A percentile compares a stretch with the other conserved stretches of the same genome.
phyloP scores from a whole-genome alignment of 140 eudicot genomes.

The Anethum foeniculum region DNA sequence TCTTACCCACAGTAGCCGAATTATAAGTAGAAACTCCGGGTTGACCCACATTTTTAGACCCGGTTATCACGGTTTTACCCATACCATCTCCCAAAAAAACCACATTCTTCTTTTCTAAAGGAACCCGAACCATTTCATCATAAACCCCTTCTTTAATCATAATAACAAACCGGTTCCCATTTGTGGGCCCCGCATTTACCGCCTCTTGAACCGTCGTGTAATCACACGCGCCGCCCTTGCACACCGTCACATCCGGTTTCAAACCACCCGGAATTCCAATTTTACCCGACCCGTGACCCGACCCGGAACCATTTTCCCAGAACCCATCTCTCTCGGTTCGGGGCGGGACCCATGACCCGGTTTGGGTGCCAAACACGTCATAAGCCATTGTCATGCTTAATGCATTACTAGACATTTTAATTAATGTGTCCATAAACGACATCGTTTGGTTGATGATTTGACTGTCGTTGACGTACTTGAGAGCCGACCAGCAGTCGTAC shows the following conservation, averaged over 20 bases:
- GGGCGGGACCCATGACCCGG: constrained; percentile 44
- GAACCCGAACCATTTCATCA: constrained; percentile 71
- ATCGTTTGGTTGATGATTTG: constrained; percentile 31
- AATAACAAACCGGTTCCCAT: constrained; percentile 47
- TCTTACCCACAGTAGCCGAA: constrained; percentile 72
- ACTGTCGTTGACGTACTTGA: constrained; percentile 40
- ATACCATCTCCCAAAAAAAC: constrained; percentile 77
- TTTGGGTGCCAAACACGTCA: constrained; percentile 35
- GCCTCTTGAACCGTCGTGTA: constrained; percentile 58
- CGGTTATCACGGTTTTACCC: constrained; percentile 85
- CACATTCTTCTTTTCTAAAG: constrained; percentile 55
- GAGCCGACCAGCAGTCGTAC: constrained; percentile 42
- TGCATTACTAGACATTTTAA: constrained; percentile 34
- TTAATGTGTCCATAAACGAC: constrained; percentile 40
- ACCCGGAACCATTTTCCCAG: constrained; percentile 32
- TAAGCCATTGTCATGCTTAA: constrained; percentile 52
- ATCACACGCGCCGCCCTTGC: constrained; percentile 49
- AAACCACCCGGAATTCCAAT: constrained; percentile 35
- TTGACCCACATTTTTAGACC: constrained; percentile 47
- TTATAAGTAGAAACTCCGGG: constrained; percentile 62
- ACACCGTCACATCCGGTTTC: constrained; percentile 55
- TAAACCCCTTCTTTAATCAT: constrained; percentile 65
- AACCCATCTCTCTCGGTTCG: constrained; percentile 72
- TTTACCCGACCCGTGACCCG: neutral
- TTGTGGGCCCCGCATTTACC: constrained; percentile 55